Evolutionary conservation across 805 yeast species (phyloP), one percentile per base, ranked within the genome.

Genomic region (Diddensiella santjacobensis): DNA sequence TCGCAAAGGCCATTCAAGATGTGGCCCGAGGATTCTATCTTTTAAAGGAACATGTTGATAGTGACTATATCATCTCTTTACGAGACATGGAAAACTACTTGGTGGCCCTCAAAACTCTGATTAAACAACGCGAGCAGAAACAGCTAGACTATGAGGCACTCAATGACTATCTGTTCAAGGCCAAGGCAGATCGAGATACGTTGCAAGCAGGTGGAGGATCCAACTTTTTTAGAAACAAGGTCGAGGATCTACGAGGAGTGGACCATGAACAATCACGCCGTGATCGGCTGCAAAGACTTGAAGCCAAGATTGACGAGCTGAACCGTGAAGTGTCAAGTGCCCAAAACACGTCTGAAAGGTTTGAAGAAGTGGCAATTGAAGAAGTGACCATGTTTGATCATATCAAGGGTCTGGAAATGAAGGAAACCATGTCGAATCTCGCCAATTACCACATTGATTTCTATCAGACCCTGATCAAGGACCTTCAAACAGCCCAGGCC

Each of bases 91-190:
- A 91, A 53, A 90, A 87, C 66, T 93, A 85, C 58, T 78, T 84
- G 40, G 71, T 70, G 43, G 78, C 84, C 19, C 69, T 85, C 56
- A 80, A 80, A 59, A 79, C 75, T 52, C 69, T 91, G 50, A 77
- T 93, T 46, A 89, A 84, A 61, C 74, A 86, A 48, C 88, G 91
- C 55, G 98, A 91, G 60, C 89, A 88, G 62, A 90, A 90, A 64
- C 90, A 87, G 58, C 78, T 91, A 22, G 99, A 91, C 64, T 83
- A 84, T 60, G 97, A 93, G 62, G 95, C 86, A 44, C 71, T 91
- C 39, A 78, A 80, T 35, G 95, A 85, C 47, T 91, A 91, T 67
- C 70, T 89, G 48, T 73, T 74, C 36, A 84, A 87, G 59, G 81
- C 95, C 0, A 73, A 77, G 42, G 69, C 70, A 35, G 98, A 91